phyloP scores from a whole-genome alignment of 2,329 filamentous ascomycete species.

The Paraphaeosphaeria sporulosa region DNA sequence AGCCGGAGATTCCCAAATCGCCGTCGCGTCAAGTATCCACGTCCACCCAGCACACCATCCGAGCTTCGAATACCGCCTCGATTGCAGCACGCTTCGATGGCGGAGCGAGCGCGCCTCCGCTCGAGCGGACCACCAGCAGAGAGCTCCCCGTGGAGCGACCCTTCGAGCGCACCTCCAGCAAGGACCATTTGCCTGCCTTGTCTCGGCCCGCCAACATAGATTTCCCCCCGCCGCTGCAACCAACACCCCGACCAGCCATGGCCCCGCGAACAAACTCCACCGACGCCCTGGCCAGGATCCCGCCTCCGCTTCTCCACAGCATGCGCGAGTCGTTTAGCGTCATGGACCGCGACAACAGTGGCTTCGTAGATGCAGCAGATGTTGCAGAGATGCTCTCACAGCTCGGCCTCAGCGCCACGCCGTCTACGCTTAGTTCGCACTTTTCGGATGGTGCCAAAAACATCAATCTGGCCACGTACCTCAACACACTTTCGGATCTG shows the following conservation, averaged over 20 bases:
- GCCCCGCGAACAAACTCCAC: slow-evolving; percentile 33
- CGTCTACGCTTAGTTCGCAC: slow-evolving; percentile 77
- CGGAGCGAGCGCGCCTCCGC: slow-evolving; percentile 39
- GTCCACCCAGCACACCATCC: slow-evolving; percentile 31
- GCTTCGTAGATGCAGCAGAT: slow-evolving; percentile 80
- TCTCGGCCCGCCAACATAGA: slow-evolving; percentile 1
- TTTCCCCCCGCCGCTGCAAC: slow-evolving; percentile 17
- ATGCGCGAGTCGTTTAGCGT: slow-evolving; percentile 94
- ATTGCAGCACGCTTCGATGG: slow-evolving; percentile 49
- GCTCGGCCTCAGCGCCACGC: slow-evolving; percentile 77
- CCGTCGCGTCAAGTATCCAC: slow-evolving; percentile 34
- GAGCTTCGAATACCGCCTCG: slow-evolving; percentile 34
- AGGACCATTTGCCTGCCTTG: background rate
- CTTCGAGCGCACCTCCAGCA: slow-evolving; percentile 52
- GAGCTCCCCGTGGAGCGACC: slow-evolving; percentile 34
- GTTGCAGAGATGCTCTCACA: slow-evolving; percentile 88
- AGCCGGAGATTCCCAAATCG: slow-evolving; percentile 39
- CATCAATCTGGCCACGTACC: slow-evolving; percentile 83
- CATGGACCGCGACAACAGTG: slow-evolving; percentile 87
- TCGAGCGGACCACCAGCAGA: slow-evolving; percentile 4
- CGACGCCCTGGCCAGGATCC: slow-evolving; percentile 70
- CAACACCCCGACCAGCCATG: slow-evolving; percentile 34
- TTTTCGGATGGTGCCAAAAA: slow-evolving; percentile 78
- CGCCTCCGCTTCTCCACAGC: slow-evolving; percentile 82
- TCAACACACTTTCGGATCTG: slow-evolving; percentile 80